Conservation (phyloP, 768 basidiomycete genomes). For the Lactarius hengduanensis region DNA sequence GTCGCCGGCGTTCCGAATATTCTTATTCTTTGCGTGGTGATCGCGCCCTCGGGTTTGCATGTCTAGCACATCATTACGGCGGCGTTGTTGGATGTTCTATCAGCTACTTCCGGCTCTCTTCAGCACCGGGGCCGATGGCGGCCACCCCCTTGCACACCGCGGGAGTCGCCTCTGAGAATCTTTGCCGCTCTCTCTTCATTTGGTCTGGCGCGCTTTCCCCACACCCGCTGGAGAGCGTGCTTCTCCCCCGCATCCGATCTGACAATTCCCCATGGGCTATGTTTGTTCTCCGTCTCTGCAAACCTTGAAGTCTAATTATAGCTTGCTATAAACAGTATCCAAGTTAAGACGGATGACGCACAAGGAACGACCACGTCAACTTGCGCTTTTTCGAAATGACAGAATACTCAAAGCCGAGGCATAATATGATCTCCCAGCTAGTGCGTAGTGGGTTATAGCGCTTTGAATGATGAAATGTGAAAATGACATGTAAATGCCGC, state of each 20-base stretch:
- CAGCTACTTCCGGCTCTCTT: too few species aligned
- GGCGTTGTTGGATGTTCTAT: background rate
- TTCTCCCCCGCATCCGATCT: too few species aligned
- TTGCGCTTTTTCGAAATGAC: slow-evolving; percentile 15
- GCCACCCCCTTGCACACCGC: background rate
- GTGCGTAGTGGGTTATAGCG: too few species aligned
- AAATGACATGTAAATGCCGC: slow-evolving; percentile 21
- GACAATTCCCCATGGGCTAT: too few species aligned
- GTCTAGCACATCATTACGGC: background rate
- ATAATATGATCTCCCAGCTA: slow-evolving; percentile 20
- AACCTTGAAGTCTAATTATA: too few species aligned
- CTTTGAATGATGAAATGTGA: background rate
- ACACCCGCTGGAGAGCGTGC: too few species aligned
- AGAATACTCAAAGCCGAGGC: slow-evolving; percentile 17
- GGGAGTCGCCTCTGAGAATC: background rate
- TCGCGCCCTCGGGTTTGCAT: background rate
- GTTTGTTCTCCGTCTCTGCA: too few species aligned
- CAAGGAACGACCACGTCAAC: slow-evolving; percentile 21
- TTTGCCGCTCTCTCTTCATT: background rate
- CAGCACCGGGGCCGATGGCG: background rate
- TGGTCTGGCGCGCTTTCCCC: background rate
- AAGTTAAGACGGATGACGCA: background rate
- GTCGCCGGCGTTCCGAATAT: background rate
- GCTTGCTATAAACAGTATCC: background rate
- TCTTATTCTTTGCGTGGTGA: background rate